Percentiles rank a stretch among this genome's conserved stretches.
Conservation (phyloP, 257 asterid genomes). For the Euphrasia confusa region DNA sequence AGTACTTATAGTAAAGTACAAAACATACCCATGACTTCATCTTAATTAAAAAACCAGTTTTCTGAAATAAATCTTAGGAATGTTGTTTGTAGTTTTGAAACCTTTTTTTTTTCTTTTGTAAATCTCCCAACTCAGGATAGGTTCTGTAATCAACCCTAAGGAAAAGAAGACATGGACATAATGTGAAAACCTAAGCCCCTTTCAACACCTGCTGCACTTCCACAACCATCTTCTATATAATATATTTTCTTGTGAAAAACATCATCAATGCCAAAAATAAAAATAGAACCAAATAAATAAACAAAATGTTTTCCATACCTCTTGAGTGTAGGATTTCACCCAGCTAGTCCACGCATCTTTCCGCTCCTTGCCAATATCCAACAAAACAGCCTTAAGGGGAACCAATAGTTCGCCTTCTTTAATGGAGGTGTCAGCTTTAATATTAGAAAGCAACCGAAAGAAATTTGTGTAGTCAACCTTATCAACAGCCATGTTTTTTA, state of each 20-base stretch:
- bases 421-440: constrained; percentile 63
- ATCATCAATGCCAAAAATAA: neutral
- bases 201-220: constrained; percentile 1
- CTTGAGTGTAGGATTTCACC: constrained; percentile 75
- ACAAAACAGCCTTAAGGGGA: constrained; percentile 84
- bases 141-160: neutral
- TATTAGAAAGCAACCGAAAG: constrained; percentile 83
- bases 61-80: neutral
- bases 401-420: constrained; percentile 60
- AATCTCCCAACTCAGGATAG: neutral
- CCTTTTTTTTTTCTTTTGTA: neutral
- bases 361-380: constrained; percentile 95
- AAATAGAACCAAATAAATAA: neutral
- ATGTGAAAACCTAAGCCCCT: neutral
- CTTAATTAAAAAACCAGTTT: neutral
- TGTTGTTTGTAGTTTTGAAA: neutral
- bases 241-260: neutral
- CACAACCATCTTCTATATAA: neutral
- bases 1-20: neutral
- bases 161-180: neutral
- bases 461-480: constrained; percentile 98
- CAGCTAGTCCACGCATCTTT: constrained; percentile 93
- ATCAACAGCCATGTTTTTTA: constrained; percentile 92
- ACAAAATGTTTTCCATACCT: constrained; percentile 42
- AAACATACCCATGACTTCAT: neutral